phyloP scores from a whole-genome alignment of 495 filamentous ascomycete genomes.

The Astrothelium macrocarpum region DNA sequence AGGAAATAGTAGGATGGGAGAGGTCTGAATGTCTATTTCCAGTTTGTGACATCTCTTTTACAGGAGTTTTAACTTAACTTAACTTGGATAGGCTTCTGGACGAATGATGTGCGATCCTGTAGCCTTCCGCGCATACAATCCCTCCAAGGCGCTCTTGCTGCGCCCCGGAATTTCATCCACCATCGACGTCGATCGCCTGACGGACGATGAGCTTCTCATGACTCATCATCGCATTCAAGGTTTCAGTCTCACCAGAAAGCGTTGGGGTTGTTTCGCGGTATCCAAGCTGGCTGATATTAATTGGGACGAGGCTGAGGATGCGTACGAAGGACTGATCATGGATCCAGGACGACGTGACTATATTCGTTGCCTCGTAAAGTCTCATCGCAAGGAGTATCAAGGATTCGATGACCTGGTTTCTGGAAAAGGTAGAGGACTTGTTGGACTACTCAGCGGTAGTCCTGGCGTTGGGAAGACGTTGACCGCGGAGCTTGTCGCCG shows the following conservation, averaged over 20 bases:
- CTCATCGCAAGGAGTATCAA: not conserved
- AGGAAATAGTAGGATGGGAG: not conserved
- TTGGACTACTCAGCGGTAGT: not conserved
- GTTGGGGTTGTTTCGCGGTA: not conserved
- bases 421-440: not conserved
- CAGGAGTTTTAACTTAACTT: not conserved
- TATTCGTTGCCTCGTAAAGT: not conserved
- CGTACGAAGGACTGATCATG: not conserved
- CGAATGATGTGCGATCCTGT: not conserved
- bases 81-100: not conserved
- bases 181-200: not conserved
- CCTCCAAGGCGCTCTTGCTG: not conserved
- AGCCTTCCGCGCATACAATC: not conserved
- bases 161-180: not conserved
- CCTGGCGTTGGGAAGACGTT: not conserved
- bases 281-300: not conserved
- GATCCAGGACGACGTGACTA: not conserved
- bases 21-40: not conserved
- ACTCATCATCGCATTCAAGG: not conserved
- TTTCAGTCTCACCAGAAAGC: not conserved
- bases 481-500: not conserved
- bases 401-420: not conserved
- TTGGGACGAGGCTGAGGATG: not conserved
- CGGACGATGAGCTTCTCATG: not conserved
- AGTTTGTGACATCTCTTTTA: not conserved